Percentiles rank a stretch among this genome's conserved stretches.
Conservation (phyloP, 2,329 filamentous ascomycete genomes). For the Fusarium bulbicola region DNA sequence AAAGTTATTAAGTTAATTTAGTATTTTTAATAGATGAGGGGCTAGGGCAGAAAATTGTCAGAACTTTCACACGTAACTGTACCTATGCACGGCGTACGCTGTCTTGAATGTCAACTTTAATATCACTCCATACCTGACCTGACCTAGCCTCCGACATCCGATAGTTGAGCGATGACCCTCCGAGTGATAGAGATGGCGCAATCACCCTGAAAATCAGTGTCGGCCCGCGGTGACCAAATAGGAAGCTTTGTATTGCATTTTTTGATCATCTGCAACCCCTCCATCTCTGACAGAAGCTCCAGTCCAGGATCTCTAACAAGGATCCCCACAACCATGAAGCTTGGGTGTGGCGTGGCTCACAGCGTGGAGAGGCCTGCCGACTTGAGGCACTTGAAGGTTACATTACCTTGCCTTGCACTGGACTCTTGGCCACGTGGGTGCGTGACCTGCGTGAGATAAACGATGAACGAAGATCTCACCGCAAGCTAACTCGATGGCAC, state of each 20-base stretch:
- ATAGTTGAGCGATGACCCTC: neutral
- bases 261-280: slow-evolving; percentile 13
- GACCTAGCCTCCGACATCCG: slow-evolving; percentile 1
- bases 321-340: slow-evolving; percentile 14
- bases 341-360: slow-evolving; percentile 24
- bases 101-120: neutral
- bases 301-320: slow-evolving; percentile 6
- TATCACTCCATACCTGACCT: neutral
- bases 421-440: slow-evolving; percentile 24
- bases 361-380: slow-evolving; percentile 28
- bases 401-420: slow-evolving; percentile 15
- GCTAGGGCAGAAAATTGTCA: too few species aligned
- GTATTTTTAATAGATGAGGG: too few species aligned
- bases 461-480: neutral
- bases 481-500: neutral
- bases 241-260: slow-evolving; percentile 16
- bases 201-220: slow-evolving; percentile 8
- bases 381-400: neutral
- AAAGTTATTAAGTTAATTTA: too few species aligned
- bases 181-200: slow-evolving; percentile 1
- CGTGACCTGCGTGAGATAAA: neutral
- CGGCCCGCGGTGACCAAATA: slow-evolving; percentile 19
- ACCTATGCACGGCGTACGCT: neutral
- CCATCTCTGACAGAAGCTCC: slow-evolving; percentile 13
- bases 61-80: too few species aligned